Conservation (phyloP, 768 basidiomycete genomes). For the Leccinum longicurvipes region DNA sequence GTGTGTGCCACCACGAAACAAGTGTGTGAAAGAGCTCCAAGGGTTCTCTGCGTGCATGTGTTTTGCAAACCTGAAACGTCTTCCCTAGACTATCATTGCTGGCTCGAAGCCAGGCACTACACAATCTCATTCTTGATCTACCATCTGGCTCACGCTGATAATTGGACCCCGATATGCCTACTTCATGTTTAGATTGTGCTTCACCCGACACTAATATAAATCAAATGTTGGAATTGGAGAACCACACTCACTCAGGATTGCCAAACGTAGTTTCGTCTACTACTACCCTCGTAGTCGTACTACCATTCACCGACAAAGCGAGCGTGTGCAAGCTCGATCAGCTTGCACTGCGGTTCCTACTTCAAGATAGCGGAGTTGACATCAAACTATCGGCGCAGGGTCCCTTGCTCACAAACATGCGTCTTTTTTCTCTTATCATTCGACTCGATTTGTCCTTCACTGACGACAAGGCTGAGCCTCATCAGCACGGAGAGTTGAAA, state of each 20-base stretch:
- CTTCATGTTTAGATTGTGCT: not conserved
- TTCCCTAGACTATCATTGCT: not conserved
- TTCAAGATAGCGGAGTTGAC: not conserved
- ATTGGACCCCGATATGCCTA: too few species aligned
- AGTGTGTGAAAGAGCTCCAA: slow-evolving; percentile 13
- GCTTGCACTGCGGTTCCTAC: not conserved
- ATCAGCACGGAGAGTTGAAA: not conserved
- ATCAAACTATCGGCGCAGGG: not conserved
- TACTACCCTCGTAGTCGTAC: too few species aligned
- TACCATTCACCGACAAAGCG: not conserved
- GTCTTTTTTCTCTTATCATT: not conserved
- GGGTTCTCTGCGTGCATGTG: not conserved
- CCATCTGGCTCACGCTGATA: not conserved
- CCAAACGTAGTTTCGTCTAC: not conserved
- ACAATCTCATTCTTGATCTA: slow-evolving; percentile 1
- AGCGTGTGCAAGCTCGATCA: not conserved
- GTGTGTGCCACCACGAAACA: slow-evolving; percentile 11
- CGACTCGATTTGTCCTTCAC: not conserved
- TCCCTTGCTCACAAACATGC: not conserved
- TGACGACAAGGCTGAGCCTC: not conserved
- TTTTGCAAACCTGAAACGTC: not conserved
- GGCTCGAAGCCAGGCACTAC: not conserved
- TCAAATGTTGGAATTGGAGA: not conserved
- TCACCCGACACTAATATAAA: not conserved
- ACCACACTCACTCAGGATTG: not conserved